Evolutionary conservation across 2,329 filamentous ascomycete species (phyloP).

Genomic region (Neofusicoccum umdonicola): DNA sequence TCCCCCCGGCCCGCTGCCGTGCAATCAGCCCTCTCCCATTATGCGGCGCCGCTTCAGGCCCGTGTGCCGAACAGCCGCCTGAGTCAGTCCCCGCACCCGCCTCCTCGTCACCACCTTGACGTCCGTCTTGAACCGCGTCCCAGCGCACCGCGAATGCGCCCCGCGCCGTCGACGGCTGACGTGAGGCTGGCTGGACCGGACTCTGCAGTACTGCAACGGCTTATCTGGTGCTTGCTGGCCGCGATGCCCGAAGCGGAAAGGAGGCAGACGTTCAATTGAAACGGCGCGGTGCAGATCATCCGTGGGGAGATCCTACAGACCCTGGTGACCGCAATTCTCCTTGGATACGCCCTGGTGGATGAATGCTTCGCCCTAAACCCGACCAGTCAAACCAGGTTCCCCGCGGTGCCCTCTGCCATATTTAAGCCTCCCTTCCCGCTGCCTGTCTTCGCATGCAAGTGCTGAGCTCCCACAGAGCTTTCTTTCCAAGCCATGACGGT

Average conservation of each 20-base stretch:
- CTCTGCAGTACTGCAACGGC: neutral
- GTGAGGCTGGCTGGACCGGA: neutral
- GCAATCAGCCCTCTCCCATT: neutral
- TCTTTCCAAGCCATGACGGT: neutral
- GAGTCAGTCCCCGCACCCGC: neutral
- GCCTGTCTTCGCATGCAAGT: neutral
- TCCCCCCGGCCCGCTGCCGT: neutral
- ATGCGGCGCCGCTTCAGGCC: neutral
- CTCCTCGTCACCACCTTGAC: too few species aligned
- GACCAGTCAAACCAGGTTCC: neutral
- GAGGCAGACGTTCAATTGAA: neutral
- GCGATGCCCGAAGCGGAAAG: neutral
- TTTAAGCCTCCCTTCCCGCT: neutral
- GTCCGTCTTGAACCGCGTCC: too few species aligned
- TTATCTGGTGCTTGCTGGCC: neutral
- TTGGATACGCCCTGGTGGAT: neutral
- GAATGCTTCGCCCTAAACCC: too few species aligned
- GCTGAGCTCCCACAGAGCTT: neutral
- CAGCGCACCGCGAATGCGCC: too few species aligned
- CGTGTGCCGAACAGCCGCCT: neutral
- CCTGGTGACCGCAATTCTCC: neutral
- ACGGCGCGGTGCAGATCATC: constrained; percentile 1
- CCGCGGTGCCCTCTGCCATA: neutral
- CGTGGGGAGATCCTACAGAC: neutral
- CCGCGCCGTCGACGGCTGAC: neutral